These are phyloP conservation scores for Chlamydomonas schloesseri DNA, from an alignment of 139 green algal genomes.

Conservation along the genomic window DNA sequence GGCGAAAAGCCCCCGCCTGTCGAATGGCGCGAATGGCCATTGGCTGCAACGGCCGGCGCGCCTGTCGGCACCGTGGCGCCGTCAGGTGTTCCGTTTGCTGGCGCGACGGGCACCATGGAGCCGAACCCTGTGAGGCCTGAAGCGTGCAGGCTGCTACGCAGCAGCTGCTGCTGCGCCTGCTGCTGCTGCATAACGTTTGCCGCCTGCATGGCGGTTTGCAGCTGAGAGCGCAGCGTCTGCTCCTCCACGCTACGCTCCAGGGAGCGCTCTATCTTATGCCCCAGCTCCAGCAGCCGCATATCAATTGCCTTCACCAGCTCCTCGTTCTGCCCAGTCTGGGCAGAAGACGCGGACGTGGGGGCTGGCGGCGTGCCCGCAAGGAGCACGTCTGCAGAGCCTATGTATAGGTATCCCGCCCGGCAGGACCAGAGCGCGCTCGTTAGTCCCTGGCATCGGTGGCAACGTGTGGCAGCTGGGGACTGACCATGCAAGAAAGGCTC, in stretches of 20 bases:
- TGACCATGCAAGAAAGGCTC: too few species aligned
- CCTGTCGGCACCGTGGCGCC: not conserved
- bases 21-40: too few species aligned
- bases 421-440: not conserved
- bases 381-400: too few species aligned
- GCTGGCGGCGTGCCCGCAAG: too few species aligned
- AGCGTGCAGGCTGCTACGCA: not conserved
- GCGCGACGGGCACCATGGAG: not conserved
- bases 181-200: conserved; percentile 20
- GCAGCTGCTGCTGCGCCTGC: conserved; percentile 15
- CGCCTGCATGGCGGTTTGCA: conserved; percentile 17
- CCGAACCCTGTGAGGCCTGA: not conserved
- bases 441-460: too few species aligned
- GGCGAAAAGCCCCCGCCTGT: too few species aligned
- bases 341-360: too few species aligned
- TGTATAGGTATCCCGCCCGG: too few species aligned
- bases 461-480: too few species aligned
- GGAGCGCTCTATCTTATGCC: conserved; percentile 40
- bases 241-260: conserved; percentile 36
- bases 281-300: conserved; percentile 38
- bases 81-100: not conserved
- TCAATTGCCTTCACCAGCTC: conserved; percentile 36
- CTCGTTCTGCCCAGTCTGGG: not conserved
- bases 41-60: too few species aligned
- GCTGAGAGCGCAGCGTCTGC: conserved; percentile 24